Evolutionary conservation across 2,329 filamentous ascomycete species (phyloP), one percentile per base, ranked within the genome.

Genomic region (Cytospora chrysosperma): DNA sequence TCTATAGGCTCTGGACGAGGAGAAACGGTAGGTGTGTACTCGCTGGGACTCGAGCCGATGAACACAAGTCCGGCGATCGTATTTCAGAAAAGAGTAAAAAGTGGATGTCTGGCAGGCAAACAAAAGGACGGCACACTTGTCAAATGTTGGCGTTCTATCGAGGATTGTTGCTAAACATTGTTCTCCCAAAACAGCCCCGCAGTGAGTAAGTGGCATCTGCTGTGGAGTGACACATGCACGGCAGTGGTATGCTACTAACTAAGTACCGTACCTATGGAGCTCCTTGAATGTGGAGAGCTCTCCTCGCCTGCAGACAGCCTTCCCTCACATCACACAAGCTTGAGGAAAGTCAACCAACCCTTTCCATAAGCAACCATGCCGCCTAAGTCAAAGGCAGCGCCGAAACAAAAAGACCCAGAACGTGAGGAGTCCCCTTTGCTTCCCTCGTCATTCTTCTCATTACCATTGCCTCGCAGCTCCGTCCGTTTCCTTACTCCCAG

Each of bases 361-460:
- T 49, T 49, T 49, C 40, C 12, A 55, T 15, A 55, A 66, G 59
- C 65, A 65, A 57, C 57, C 65, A 67, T 67, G 65, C 65, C 63
- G n/a, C 65, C 65, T 51, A 67, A 67, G 61, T 57, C 65, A 63
- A 67, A 67, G 63, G 56, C 60, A 52, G 58, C 10, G 54, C 53
- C 59, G 13, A 67, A 61, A 65, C 65, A 62, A 58, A 67, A 64
- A 61, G 65, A 67, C 21, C 53, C 51, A 58, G 63, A 67, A 56
- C 24, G 65, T 67, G 43, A 58, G 65, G 50, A 55, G 2, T 24
- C n/a, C 37, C 40, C 28, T 24, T 19, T 40, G 12, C 4, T 24
- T 12, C 24, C n/a, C 26, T 19, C n/a, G 12, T 24, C n/a, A n/a
- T 51, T 15, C n/a, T 9, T 27, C 27, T 13, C 21, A 15, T n/a